phyloP scores from a whole-genome alignment of 1,284 basidiomycete species.

The Vanrija sp. region DNA sequence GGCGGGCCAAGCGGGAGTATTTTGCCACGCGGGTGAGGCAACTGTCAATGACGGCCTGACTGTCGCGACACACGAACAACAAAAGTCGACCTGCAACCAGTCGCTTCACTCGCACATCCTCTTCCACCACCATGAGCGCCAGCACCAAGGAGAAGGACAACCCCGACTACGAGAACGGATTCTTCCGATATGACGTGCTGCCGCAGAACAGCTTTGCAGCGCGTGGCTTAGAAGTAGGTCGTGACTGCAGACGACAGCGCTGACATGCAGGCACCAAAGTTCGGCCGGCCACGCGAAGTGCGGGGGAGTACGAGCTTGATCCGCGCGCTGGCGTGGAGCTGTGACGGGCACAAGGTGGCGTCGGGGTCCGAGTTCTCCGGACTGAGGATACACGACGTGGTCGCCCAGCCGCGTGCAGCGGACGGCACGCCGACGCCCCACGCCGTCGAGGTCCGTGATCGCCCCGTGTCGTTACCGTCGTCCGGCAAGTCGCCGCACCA shows the following conservation, averaged over 20 bases:
- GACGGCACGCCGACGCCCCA: background rate
- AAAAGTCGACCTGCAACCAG: too few relatives aligned
- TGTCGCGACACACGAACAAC: too few relatives aligned
- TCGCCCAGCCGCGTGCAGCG: conserved; percentile 2
- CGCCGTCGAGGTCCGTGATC: background rate
- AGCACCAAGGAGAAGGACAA: background rate
- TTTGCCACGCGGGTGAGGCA: too few relatives aligned
- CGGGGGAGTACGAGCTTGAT: conserved; percentile 26
- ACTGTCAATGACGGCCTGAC: too few relatives aligned
- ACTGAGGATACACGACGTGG: conserved; percentile 26
- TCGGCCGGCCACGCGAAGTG: conserved; percentile 20
- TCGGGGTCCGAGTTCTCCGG: conserved; percentile 28
- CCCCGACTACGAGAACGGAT: conserved; percentile 8
- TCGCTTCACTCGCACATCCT: too few relatives aligned
- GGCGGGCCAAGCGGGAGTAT: background rate
- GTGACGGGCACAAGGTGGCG: conserved; percentile 25
- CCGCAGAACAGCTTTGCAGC: conserved; percentile 17
- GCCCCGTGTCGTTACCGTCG: conserved; percentile 7
- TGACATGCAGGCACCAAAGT: conserved; percentile 19
- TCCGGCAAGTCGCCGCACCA: conserved; percentile 32
- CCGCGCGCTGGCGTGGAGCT: conserved; percentile 24
- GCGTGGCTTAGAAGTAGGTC: conserved; percentile 26
- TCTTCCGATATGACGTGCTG: conserved; percentile 20
- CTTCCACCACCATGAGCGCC: background rate
- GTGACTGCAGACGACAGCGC: background rate